A percentile compares a stretch with the other conserved stretches of the same genome.
phyloP scores from a whole-genome alignment of 2,329 filamentous ascomycete species.

The Pyrenophora graminea region DNA sequence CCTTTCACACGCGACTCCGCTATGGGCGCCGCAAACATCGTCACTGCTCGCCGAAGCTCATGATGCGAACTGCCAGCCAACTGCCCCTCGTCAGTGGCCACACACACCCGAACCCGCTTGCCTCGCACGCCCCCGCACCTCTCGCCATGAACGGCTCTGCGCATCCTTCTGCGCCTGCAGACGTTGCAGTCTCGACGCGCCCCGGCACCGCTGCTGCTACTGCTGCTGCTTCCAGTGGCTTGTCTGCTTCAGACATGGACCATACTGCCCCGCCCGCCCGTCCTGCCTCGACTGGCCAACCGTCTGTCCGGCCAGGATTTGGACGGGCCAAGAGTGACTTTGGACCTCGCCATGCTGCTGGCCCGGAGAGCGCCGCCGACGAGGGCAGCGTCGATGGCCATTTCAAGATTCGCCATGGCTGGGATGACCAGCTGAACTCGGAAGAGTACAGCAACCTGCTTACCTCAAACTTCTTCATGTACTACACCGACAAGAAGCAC shows the following conservation, averaged over 20 bases:
- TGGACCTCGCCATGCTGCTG: slow-evolving; percentile 51
- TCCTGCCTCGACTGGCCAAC: slow-evolving; percentile 58
- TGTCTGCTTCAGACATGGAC: slow-evolving; percentile 26
- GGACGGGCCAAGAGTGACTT: slow-evolving; percentile 64
- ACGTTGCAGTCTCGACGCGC: slow-evolving; percentile 24
- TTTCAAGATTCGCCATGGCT: slow-evolving; percentile 76
- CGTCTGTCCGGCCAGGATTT: slow-evolving; percentile 45
- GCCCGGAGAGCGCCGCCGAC: slow-evolving; percentile 37
- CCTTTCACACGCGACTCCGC: slow-evolving; percentile 21
- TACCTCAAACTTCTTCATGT: slow-evolving; percentile 97
- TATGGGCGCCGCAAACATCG: slow-evolving; percentile 38
- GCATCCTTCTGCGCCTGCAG: slow-evolving; percentile 5
- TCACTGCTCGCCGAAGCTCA: slow-evolving; percentile 28
- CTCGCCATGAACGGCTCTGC: slow-evolving; percentile 25
- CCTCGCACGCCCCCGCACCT: slow-evolving; percentile 30
- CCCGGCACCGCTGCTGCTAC: slow-evolving; percentile 32
- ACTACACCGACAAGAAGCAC: slow-evolving; percentile 97
- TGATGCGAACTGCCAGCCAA: slow-evolving; percentile 39
- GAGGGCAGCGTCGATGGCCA: slow-evolving; percentile 56
- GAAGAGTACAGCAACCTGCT: slow-evolving; percentile 86
- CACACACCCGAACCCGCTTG: slow-evolving; percentile 33
- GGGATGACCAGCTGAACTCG: slow-evolving; percentile 89
- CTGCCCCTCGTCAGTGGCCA: slow-evolving; percentile 29
- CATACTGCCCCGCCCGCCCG: slow-evolving; percentile 47
- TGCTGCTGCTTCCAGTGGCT: slow-evolving; percentile 19